phyloP scores from a whole-genome alignment of 1,139 yeast species.

The Lodderomyces margitis region DNA sequence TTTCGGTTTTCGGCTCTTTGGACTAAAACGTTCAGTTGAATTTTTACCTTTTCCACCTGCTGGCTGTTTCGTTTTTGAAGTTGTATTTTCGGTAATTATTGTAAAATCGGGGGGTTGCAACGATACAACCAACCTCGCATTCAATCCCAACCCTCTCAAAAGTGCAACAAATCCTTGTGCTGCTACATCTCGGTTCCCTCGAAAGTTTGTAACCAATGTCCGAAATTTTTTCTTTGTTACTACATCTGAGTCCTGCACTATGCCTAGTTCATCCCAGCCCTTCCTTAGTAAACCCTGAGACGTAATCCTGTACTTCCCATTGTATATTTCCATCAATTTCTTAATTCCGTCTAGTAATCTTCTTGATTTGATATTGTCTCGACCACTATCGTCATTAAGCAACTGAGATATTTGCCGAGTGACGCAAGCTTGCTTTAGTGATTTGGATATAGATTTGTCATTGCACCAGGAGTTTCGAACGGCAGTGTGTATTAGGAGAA shows the following conservation, averaged over 20 bases:
- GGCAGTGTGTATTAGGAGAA: conserved; percentile 64
- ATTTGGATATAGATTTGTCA: conserved; percentile 38
- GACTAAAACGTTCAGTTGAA: neutral
- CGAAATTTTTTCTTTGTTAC: conserved; percentile 40
- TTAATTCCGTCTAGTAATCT: conserved; percentile 73
- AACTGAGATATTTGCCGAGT: conserved; percentile 42
- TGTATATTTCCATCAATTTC: conserved; percentile 62
- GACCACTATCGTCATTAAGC: conserved; percentile 28
- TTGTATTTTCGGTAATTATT: conserved; percentile 18
- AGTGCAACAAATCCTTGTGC: conserved; percentile 87
- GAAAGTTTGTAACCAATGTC: conserved; percentile 37
- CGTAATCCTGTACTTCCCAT: conserved; percentile 52
- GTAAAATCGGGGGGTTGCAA: conserved; percentile 90
- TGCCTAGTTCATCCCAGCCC: conserved; percentile 58
- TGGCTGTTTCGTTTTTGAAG: conserved; percentile 15
- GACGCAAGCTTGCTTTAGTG: conserved; percentile 34
- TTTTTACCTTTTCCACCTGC: neutral
- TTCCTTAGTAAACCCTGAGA: conserved; percentile 46
- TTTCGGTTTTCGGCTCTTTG: neutral
- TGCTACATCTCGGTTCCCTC: conserved; percentile 77
- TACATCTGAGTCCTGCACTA: conserved; percentile 24
- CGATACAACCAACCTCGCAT: conserved; percentile 75
- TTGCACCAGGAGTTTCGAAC: conserved; percentile 76
- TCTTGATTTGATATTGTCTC: conserved; percentile 56
- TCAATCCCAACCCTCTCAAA: conserved; percentile 66